phyloP scores from a whole-genome alignment of 768 basidiomycete genomes.

The Russula foetens region DNA sequence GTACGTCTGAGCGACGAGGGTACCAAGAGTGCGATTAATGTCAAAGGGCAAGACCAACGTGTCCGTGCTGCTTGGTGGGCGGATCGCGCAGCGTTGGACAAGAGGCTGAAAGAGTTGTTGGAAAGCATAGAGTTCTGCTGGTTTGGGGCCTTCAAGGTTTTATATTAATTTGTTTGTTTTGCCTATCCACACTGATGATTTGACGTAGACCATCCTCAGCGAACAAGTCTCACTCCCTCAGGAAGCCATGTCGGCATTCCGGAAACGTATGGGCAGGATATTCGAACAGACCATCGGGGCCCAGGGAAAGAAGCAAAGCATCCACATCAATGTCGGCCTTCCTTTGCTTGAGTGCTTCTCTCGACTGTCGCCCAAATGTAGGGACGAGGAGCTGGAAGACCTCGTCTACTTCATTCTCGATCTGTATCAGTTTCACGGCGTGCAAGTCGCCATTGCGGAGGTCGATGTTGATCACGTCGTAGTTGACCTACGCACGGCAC shows the following conservation, averaged over 20 bases:
- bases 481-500: conserved; percentile 66
- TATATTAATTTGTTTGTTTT: conserved; percentile 17
- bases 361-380: conserved; percentile 68
- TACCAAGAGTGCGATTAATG: conserved; percentile 60
- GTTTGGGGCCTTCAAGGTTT: conserved; percentile 97
- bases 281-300: conserved; percentile 57
- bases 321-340: conserved; percentile 54
- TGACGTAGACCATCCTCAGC: conserved; percentile 52
- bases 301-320: conserved; percentile 54
- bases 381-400: conserved; percentile 94
- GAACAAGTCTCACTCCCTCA: conserved; percentile 35
- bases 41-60: conserved; percentile 58
- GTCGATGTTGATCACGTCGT: conserved; percentile 88
- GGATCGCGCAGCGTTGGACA: conserved; percentile 65
- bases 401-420: conserved; percentile 90
- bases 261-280: conserved; percentile 62
- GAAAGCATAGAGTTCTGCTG: conserved; percentile 91
- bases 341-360: conserved; percentile 81
- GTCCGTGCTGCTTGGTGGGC: conserved; percentile 84
- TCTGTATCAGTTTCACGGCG: conserved; percentile 88
- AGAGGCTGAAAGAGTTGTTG: conserved; percentile 61
- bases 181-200: not conserved
- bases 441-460: conserved; percentile 82
- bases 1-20: conserved; percentile 70
- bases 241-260: conserved; percentile 47